Evolutionary conservation across 1,139 yeast species (phyloP), one percentile per base, ranked within the genome.

Genomic region (Wickerhamomyces sp.): DNA sequence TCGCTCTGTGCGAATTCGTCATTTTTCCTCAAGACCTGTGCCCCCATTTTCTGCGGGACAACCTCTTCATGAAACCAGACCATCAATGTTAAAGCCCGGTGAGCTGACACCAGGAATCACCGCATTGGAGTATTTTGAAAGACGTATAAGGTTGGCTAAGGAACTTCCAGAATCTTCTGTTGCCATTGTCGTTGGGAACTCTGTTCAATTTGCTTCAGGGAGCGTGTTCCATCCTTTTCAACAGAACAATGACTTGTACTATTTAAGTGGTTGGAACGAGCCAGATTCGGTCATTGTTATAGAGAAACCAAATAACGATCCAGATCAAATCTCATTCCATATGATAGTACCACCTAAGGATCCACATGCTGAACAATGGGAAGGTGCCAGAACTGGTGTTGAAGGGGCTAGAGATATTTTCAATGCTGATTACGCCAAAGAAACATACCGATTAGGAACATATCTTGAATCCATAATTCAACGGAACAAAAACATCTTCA

Each of bases 211-310:
- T 61, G 87, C 95, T 13, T 81, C 96, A 0, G 96, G 96, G 1
- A 78, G 92, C 12, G 98, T 92, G 1, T 92, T 92, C 54, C 79
- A 89, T 57, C 85, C 83, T 38, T 94, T 94, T 58, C 95, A 90
- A 55, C 99, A 92, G 61, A 84, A 89, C 54, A 94, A 87, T 41
- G 90, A 92, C 59, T 68, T 94, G 27, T 89, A 65, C 60, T 92
- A 92, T 59, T 61, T 92, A 47, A 82, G 95, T 1, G 97, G 97
- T 8, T 90, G 96, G 85, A 71, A 86, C 44, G 98, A 92, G 58
- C 97, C 98, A 2, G 82, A 85, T 47, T 78, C 95, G 0, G 82
- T 88, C 24, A 77, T 83, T 42, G 67, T 87, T 5, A 64, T 94
- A 36, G 95, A 86, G 56, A 85, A 81, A 52, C 76, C 77, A 15